These are phyloP conservation scores for Diversispora epigaea DNA, from an alignment of 192 early-diverging fungal species.

Conservation along the genomic window DNA sequence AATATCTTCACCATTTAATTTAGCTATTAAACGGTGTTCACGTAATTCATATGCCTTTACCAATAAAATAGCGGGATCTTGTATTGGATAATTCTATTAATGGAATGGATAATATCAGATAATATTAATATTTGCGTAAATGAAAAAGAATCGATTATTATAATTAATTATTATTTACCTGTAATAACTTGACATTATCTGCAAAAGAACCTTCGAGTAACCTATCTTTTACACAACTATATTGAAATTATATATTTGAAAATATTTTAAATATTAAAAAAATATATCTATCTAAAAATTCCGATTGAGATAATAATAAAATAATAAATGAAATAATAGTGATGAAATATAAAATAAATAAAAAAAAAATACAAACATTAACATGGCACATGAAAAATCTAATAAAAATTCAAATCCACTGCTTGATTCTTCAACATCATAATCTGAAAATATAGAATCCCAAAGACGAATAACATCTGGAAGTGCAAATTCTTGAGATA, in stretches of 20 bases:
- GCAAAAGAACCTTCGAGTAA: constrained; percentile 62
- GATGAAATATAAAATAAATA: background rate
- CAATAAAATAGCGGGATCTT: constrained; percentile 16
- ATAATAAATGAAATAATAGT: background rate
- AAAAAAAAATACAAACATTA: constrained; percentile 53
- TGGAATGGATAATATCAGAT: background rate
- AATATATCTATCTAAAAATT: too few species aligned
- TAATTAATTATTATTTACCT: constrained; percentile 41
- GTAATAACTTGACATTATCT: constrained; percentile 59
- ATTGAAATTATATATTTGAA: too few species aligned
- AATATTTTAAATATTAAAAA: too few species aligned
- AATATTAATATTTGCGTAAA: background rate
- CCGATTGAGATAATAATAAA: background rate
- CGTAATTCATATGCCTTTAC: constrained; percentile 21
- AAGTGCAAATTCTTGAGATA: constrained; percentile 72
- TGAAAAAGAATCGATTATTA: background rate
- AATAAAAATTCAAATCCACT: constrained; percentile 65
- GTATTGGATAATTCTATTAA: constrained; percentile 24
- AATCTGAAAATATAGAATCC: constrained; percentile 76
- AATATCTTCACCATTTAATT: constrained; percentile 26
- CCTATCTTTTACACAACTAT: constrained; percentile 30
- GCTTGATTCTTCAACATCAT: constrained; percentile 38
- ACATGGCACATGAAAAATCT: constrained; percentile 73
- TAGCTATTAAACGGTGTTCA: constrained; percentile 12
- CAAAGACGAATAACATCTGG: constrained; percentile 78